A percentile compares a stretch with the other conserved stretches of the same genome.
Conservation (phyloP, 2,329 filamentous ascomycete species). For the Periconia sp. region DNA sequence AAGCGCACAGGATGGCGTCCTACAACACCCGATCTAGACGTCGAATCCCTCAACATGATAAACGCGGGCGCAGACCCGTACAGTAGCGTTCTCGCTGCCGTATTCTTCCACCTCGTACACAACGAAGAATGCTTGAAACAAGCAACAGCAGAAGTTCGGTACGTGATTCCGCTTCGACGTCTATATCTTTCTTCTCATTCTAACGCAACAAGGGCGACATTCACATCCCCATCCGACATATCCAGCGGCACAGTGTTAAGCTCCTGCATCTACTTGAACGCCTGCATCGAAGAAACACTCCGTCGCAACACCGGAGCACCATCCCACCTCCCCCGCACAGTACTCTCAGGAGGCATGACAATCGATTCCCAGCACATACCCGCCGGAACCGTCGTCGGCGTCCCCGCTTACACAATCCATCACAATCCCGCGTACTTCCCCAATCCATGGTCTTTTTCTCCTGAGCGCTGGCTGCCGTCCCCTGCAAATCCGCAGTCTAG, state of each 20-base stretch:
- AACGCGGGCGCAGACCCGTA: conserved; percentile 52
- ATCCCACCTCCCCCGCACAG: not conserved
- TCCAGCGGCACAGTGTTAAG: conserved; percentile 22
- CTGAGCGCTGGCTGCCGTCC: conserved; percentile 14
- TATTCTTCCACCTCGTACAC: conserved; percentile 48
- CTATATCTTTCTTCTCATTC: not conserved
- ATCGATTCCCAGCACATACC: not conserved
- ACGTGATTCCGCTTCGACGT: conserved; percentile 5
- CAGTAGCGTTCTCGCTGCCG: conserved; percentile 35
- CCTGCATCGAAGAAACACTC: conserved; percentile 1
- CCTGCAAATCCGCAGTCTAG: conserved; percentile 8
- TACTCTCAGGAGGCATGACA: not conserved
- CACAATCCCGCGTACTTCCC: not conserved
- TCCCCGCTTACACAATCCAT: not conserved
- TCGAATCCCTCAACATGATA: conserved; percentile 53
- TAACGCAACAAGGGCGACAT: conserved; percentile 8
- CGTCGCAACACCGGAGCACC: not conserved
- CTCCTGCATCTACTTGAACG: conserved; percentile 24
- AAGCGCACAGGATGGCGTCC: conserved; percentile 46
- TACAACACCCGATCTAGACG: conserved; percentile 48
- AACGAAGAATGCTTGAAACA: conserved; percentile 32
- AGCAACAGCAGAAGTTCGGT: conserved; percentile 31
- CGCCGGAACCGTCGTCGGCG: not conserved
- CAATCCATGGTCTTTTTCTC: not conserved
- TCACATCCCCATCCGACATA: conserved; percentile 25